Conservation (phyloP, 2,329 filamentous ascomycete genomes). For the Hymenoscyphus linearis region DNA sequence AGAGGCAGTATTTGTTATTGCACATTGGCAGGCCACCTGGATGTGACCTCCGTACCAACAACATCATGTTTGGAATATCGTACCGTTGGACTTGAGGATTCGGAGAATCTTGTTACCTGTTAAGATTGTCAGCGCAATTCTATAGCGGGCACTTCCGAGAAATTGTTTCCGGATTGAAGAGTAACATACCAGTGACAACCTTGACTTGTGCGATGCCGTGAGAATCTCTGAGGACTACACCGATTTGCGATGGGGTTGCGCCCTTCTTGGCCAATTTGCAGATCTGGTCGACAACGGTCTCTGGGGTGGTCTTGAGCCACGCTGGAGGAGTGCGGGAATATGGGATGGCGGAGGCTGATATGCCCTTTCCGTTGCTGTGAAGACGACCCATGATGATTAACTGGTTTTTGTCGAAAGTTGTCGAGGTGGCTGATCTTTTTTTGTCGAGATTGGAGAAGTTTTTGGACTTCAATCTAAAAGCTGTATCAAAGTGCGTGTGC, state of each 20-base stretch:
- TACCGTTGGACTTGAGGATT: conserved; percentile 98
- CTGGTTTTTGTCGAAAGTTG: conserved; percentile 20
- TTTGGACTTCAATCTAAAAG: neutral
- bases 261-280: conserved; percentile 99
- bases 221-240: conserved; percentile 96
- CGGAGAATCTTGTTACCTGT: conserved; percentile 99
- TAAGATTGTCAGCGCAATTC: conserved; percentile 35
- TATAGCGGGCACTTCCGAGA: neutral
- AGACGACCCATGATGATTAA: conserved; percentile 78
- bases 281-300: conserved; percentile 98
- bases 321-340: conserved; percentile 90
- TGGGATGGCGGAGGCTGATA: conserved; percentile 89
- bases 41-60: conserved; percentile 31
- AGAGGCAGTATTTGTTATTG: conserved; percentile 57
- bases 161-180: neutral
- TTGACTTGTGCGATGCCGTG: conserved; percentile 98
- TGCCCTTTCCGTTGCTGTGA: conserved; percentile 99
- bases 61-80: conserved; percentile 39
- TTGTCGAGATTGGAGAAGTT: neutral
- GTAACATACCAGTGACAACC: conserved; percentile 80
- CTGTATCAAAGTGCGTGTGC: too few species aligned
- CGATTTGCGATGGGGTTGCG: conserved; percentile 96
- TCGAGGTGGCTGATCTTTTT: conserved; percentile 18
- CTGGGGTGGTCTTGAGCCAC: conserved; percentile 98
- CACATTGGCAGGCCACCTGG: conserved; percentile 20